Conservation (phyloP, 1,139 yeast genomes). For the Scheffersomyces illinoinensis region DNA sequence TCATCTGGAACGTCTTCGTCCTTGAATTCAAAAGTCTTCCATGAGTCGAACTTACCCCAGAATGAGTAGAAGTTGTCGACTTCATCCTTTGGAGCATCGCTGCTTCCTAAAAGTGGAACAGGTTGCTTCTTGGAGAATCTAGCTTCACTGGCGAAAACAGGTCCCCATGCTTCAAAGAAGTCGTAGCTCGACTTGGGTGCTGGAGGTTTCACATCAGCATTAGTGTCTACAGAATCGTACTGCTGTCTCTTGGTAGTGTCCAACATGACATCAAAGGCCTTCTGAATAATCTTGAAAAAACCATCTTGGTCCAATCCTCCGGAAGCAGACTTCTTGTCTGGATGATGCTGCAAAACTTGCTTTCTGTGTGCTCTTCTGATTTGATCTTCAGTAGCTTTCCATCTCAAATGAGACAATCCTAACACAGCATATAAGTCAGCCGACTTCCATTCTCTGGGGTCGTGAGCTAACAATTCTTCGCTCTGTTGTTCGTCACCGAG, state of each 20-base stretch:
- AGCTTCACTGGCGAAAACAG: constrained; percentile 86
- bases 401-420: constrained; percentile 89
- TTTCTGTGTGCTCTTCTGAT: constrained; percentile 96
- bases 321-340: constrained; percentile 89
- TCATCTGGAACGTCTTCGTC: constrained; percentile 99
- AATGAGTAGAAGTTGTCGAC: constrained; percentile 87
- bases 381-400: constrained; percentile 89
- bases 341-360: constrained; percentile 96
- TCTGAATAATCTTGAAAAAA: constrained; percentile 97
- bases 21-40: constrained; percentile 97
- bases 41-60: constrained; percentile 96
- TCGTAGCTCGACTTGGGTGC: constrained; percentile 62
- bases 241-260: constrained; percentile 88
- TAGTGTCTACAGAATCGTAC: constrained; percentile 91
- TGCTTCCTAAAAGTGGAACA: constrained; percentile 77
- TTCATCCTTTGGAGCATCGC: constrained; percentile 70
- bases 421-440: constrained; percentile 96
- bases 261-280: constrained; percentile 87
- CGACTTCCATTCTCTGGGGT: constrained; percentile 97
- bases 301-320: constrained; percentile 93
- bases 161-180: constrained; percentile 90
- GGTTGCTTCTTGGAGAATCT: constrained; percentile 92
- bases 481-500: constrained; percentile 77
- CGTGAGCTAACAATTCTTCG: constrained; percentile 77
- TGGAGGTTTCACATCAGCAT: constrained; percentile 85